Evolutionary conservation across 1,284 basidiomycete species (phyloP), one percentile per base, ranked within the genome.

Genomic region (Apiotrichum laibachii): DNA sequence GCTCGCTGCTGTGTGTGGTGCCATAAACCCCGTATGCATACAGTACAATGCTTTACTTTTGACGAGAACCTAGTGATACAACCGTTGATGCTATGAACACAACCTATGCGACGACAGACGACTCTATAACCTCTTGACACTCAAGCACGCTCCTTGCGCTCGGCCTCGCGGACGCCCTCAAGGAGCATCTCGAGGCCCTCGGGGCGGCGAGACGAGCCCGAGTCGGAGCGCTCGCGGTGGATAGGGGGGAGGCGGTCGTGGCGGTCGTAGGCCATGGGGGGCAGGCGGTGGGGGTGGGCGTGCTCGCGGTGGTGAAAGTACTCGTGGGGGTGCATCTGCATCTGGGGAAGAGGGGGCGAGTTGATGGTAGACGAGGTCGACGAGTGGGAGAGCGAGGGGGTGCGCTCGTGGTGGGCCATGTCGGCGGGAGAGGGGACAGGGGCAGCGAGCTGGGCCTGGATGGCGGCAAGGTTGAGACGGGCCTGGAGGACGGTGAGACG

Each of bases 401-500:
- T 58, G 48, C 62, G 62, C 34, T 63, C 62, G 21, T 49, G 37
- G 49, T 40, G 45, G 57, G 40, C 6, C 13, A 31, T 16, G 26
- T 42, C 51, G 31, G 42, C 2, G 21, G 50, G 50, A 33, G 45
- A 43, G 33, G 47, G 33, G 37, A 37, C 34, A 18, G 56, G 44
- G 33, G 37, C 26, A n/a, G 55, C 57, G 47, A 59, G 56, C 55
- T 61, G 59, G 16, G 59, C 59, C 59, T 64, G 62, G 52, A 61
- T 59, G 40, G 59, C 45, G 31, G 57, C 57, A 18, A 64, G 49
- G 59, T 61, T 64, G 26, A 76, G 64, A 37, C 73, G 65, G n/a
- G 74, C 74, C 65, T 76, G 74, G 45, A 75, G 72, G 50, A 77
- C 66, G 31, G 74, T 73, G 33, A 77, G 63, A 47, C 74, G 70